Conservation (phyloP, 257 asterid species). For the Striga asiatica region DNA sequence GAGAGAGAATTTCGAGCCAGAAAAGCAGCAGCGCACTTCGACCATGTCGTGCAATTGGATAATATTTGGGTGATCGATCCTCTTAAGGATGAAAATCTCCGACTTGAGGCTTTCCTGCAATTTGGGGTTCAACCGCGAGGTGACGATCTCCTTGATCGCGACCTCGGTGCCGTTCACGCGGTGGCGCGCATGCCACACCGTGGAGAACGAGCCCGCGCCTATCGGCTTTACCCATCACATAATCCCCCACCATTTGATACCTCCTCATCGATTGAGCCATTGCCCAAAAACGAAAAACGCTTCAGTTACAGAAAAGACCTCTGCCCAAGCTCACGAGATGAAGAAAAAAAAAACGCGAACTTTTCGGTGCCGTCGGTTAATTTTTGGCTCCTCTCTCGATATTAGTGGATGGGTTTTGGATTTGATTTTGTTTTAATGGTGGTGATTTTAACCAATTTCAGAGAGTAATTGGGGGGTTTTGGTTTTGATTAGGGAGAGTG, state of each 20-base stretch:
- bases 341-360: not conserved
- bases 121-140: constrained; percentile 50
- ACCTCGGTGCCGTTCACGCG: constrained; percentile 72
- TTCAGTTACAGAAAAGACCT: not conserved
- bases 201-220: constrained; percentile 85
- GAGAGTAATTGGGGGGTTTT: not conserved
- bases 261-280: constrained; percentile 60
- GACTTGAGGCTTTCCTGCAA: constrained; percentile 77
- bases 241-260: constrained; percentile 61
- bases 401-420: constrained; percentile 14
- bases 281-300: not conserved
- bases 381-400: constrained; percentile 14
- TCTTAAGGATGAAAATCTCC: constrained; percentile 75
- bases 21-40: constrained; percentile 44
- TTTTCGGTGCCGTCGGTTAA: constrained; percentile 10
- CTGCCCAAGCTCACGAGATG: not conserved
- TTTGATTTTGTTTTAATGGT: constrained; percentile 7
- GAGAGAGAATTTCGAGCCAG: not conserved
- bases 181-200: constrained; percentile 95
- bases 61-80: constrained; percentile 82
- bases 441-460: not conserved
- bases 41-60: constrained; percentile 89
- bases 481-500: too few relatives aligned
- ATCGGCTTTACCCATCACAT: constrained; percentile 66
- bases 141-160: constrained; percentile 78